Conservation (phyloP, 2,329 filamentous ascomycete genomes). For the Fonsecaea erecta region DNA sequence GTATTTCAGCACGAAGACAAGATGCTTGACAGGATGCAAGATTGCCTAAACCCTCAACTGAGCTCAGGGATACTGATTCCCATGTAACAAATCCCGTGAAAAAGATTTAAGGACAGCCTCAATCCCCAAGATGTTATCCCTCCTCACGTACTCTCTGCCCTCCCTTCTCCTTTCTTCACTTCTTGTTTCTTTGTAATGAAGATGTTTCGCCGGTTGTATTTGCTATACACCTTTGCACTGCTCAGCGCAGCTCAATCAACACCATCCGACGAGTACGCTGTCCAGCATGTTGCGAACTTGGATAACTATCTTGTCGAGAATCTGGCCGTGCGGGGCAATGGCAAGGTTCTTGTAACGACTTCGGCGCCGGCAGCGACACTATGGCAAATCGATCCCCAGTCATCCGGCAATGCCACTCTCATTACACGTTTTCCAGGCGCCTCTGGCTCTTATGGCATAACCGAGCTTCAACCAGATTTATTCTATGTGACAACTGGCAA, state of each 20-base stretch:
- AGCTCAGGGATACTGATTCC: background rate
- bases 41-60: no score
- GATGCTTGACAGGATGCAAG: no score
- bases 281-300: background rate
- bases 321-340: background rate
- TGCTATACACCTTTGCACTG: background rate
- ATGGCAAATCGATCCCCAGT: background rate
- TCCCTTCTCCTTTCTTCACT: background rate
- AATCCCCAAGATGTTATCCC: background rate
- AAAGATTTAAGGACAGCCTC: background rate
- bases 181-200: background rate
- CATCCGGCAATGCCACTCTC: background rate
- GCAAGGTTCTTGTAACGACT: background rate
- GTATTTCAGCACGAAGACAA: no score
- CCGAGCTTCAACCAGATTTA: background rate
- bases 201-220: background rate
- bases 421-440: background rate
- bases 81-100: background rate
- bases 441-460: background rate
- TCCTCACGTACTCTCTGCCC: background rate
- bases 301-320: background rate
- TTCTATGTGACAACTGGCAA: slow-evolving; percentile 4
- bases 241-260: background rate
- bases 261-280: background rate
- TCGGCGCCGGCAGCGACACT: background rate